A percentile compares a stretch with the other conserved stretches of the same genome.
Conservation (phyloP, 352 stramenopile genomes). For the Elongisporangium anandrum region DNA sequence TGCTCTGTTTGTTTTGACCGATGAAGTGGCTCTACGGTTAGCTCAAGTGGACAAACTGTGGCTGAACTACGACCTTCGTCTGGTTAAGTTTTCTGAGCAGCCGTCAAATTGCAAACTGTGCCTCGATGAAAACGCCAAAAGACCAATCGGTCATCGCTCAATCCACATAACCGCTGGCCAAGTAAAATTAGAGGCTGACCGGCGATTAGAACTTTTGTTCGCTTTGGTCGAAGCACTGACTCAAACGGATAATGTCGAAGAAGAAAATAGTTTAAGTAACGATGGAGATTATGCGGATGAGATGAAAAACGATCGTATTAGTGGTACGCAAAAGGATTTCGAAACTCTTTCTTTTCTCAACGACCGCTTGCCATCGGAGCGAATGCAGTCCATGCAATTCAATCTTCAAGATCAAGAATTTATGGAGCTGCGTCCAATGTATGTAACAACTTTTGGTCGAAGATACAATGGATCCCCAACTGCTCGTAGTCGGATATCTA, state of each 20-base stretch:
- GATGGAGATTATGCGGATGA: constrained; percentile 28
- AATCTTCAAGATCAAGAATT: constrained; percentile 50
- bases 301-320: constrained; percentile 3
- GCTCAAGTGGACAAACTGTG: constrained; percentile 82
- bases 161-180: constrained; percentile 67
- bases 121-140: constrained; percentile 52
- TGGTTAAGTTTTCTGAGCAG: constrained; percentile 41
- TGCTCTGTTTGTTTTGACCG: constrained; percentile 77
- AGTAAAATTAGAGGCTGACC: constrained; percentile 84
- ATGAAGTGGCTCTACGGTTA: constrained; percentile 82
- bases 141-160: constrained; percentile 54
- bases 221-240: constrained; percentile 74
- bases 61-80: constrained; percentile 67
- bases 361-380: constrained; percentile 42
- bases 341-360: constrained; percentile 15
- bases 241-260: constrained; percentile 25
- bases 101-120: constrained; percentile 52
- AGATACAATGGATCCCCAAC: constrained; percentile 40
- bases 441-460: constrained; percentile 47
- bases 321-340: constrained; percentile 12
- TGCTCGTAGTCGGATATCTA: constrained; percentile 63
- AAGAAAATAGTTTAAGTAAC: constrained; percentile 20
- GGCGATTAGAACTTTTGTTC: constrained; percentile 76
- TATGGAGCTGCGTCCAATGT: constrained; percentile 56
- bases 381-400: constrained; percentile 65